These are phyloP conservation scores for Populus tomentosa DNA, from an alignment of 441 rosid species.

Conservation along the genomic window DNA sequence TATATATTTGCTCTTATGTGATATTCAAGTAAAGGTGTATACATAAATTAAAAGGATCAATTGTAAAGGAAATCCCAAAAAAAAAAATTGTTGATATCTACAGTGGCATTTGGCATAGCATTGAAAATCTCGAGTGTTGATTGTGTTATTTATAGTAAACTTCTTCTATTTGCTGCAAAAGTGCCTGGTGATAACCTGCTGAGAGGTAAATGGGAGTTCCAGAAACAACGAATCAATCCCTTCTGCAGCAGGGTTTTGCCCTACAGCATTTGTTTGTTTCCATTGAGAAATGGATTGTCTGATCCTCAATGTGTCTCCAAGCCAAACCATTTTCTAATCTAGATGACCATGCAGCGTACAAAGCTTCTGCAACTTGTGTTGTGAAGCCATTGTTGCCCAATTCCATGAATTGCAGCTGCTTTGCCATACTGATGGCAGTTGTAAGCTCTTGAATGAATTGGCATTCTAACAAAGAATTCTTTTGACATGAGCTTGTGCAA, in stretches of 20 bases:
- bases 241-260: slow-evolving; percentile 70
- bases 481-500: slow-evolving; percentile 45
- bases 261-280: slow-evolving; percentile 55
- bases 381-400: slow-evolving; percentile 75
- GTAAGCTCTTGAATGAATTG: slow-evolving; percentile 49
- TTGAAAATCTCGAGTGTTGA: neutral
- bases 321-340: slow-evolving; percentile 40
- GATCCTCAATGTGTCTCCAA: slow-evolving; percentile 52
- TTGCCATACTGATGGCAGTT: slow-evolving; percentile 56
- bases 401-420: slow-evolving; percentile 58
- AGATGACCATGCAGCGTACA: slow-evolving; percentile 66
- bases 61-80: neutral
- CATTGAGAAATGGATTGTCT: slow-evolving; percentile 55
- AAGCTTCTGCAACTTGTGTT: slow-evolving; percentile 34
- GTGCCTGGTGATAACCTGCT: neutral
- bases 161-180: neutral
- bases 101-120: neutral
- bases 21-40: neutral
- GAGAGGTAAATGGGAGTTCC: neutral
- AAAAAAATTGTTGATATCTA: neutral
- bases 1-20: neutral
- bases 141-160: neutral
- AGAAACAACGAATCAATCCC: slow-evolving; percentile 30
- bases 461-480: slow-evolving; percentile 33
- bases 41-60: neutral